Percentiles rank a stretch among this genome's conserved stretches.
phyloP scores from a whole-genome alignment of 306 rosid genomes.

The Rubus idaeus region DNA sequence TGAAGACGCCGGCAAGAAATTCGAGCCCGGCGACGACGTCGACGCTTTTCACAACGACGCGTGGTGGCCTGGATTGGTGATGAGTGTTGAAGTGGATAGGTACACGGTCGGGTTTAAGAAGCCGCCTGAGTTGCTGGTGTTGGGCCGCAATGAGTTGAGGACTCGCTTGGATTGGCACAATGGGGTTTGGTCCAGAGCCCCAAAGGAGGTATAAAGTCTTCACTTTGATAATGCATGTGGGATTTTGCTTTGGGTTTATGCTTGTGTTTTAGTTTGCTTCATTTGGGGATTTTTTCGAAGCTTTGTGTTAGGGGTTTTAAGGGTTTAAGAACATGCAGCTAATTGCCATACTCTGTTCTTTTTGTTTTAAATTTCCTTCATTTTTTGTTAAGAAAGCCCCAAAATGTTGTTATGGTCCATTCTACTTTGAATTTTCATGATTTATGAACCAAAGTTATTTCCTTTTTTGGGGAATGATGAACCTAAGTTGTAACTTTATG shows the following conservation, averaged over 20 bases:
- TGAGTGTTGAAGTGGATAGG: not conserved
- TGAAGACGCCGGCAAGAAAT: not conserved
- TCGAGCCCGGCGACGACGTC: slow-evolving; percentile 15
- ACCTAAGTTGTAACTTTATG: too few relatives aligned
- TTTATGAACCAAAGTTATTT: not conserved
- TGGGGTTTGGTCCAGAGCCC: slow-evolving; percentile 1
- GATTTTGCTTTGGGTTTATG: not conserved
- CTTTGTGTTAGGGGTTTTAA: not conserved
- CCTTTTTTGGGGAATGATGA: too few relatives aligned
- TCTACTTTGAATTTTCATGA: not conserved
- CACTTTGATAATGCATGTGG: not conserved
- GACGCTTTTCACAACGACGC: not conserved
- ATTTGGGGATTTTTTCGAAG: not conserved
- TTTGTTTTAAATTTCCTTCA: too few relatives aligned
- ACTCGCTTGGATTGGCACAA: slow-evolving; percentile 10
- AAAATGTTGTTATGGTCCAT: not conserved
- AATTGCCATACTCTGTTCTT: too few relatives aligned
- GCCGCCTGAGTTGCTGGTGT: slow-evolving; percentile 18
- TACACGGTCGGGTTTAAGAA: slow-evolving; percentile 10
- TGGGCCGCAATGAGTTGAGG: slow-evolving; percentile 1
- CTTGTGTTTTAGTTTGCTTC: not conserved
- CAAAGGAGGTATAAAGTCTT: slow-evolving; percentile 18
- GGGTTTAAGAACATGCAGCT: too few relatives aligned
- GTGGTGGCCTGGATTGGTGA: slow-evolving; percentile 26
- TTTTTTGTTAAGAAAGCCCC: not conserved